phyloP scores from a whole-genome alignment of 2,329 filamentous ascomycete species.

The Teratosphaeria zuluensis region DNA sequence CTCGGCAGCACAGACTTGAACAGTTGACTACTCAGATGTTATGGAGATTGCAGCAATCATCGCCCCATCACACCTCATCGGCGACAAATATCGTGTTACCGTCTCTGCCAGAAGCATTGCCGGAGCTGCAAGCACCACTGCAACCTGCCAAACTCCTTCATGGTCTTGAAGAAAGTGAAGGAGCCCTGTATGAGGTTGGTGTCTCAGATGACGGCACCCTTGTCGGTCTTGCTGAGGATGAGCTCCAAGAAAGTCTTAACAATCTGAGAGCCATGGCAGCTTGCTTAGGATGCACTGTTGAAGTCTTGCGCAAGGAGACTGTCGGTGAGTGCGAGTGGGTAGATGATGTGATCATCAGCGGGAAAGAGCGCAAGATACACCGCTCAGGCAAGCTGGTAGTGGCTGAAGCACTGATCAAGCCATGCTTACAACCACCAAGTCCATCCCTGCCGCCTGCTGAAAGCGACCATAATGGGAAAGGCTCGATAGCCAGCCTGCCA shows the following conservation, averaged over 20 bases:
- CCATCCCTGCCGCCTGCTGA: slow-evolving; percentile 5
- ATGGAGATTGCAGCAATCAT: slow-evolving; percentile 92
- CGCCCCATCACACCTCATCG: slow-evolving; percentile 75
- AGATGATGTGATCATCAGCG: slow-evolving; percentile 29
- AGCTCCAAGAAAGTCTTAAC: slow-evolving; percentile 80
- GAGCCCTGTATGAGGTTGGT: slow-evolving; percentile 91
- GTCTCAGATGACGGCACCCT: slow-evolving; percentile 91
- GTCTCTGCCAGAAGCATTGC: slow-evolving; percentile 56
- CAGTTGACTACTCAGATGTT: slow-evolving; percentile 90
- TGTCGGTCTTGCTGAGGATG: slow-evolving; percentile 77
- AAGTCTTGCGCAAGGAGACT: slow-evolving; percentile 69
- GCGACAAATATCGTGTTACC: slow-evolving; percentile 67
- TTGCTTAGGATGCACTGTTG: slow-evolving; percentile 76
- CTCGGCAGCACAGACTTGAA: slow-evolving; percentile 73
- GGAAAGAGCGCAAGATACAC: slow-evolving; percentile 25
- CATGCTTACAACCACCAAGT: slow-evolving; percentile 38
- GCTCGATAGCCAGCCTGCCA: not conserved
- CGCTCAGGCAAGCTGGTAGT: slow-evolving; percentile 60
- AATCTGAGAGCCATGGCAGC: slow-evolving; percentile 87
- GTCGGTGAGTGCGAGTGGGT: slow-evolving; percentile 78
- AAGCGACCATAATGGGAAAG: slow-evolving; percentile 1
- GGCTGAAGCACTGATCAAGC: slow-evolving; percentile 79
- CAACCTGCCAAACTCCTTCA: slow-evolving; percentile 50
- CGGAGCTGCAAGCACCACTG: slow-evolving; percentile 48
- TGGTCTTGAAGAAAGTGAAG: slow-evolving; percentile 83